Conservation (phyloP, 2,329 filamentous ascomycete species). For the Pestalotiopsis sp. region DNA sequence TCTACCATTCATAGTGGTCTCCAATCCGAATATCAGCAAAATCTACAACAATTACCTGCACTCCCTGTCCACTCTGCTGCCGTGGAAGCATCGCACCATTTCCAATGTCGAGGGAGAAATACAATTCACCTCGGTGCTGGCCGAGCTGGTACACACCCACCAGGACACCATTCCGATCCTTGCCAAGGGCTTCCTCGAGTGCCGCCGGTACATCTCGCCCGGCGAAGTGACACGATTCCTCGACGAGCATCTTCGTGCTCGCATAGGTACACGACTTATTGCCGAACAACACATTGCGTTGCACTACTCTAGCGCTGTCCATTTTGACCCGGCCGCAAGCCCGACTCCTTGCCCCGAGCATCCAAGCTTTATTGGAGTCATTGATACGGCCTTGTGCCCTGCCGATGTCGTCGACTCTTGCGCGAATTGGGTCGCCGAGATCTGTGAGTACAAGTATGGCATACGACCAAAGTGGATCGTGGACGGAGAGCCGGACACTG, state of each 20-base stretch:
- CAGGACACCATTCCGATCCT: constrained; percentile 92
- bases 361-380: constrained; percentile 84
- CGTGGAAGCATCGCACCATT: constrained; percentile 71
- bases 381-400: constrained; percentile 85
- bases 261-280: constrained; percentile 91
- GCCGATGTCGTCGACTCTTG: constrained; percentile 80
- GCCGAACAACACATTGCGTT: constrained; percentile 96
- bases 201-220: constrained; percentile 82
- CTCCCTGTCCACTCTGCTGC: constrained; percentile 85
- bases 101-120: constrained; percentile 83
- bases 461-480: constrained; percentile 78
- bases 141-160: constrained; percentile 93
- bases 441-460: constrained; percentile 95
- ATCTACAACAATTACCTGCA: constrained; percentile 98
- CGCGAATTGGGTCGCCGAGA: constrained; percentile 89
- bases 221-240: constrained; percentile 86
- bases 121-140: constrained; percentile 86
- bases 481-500: constrained; percentile 82
- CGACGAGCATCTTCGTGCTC: constrained; percentile 88
- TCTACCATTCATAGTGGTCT: constrained; percentile 95
- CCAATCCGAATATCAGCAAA: constrained; percentile 90
- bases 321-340: constrained; percentile 57
- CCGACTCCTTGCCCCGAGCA: constrained; percentile 52
- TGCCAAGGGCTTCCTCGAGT: constrained; percentile 90
- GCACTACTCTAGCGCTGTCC: constrained; percentile 71